Conservation (phyloP, 257 asterid species). For the Mentha longifolia region DNA sequence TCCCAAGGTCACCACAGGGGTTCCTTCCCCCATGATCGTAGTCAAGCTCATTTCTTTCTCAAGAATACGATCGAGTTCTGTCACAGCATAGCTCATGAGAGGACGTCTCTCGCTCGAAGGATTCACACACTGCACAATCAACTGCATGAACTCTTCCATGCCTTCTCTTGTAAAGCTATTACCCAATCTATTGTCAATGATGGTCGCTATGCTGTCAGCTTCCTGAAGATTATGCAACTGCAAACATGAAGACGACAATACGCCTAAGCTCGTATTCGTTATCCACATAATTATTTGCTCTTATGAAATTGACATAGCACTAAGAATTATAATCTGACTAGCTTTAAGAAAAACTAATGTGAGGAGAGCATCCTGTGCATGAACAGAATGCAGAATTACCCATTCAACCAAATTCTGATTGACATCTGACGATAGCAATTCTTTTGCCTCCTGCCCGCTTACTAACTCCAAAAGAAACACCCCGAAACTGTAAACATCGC, state of each 20-base stretch:
- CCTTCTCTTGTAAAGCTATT: slow-evolving; percentile 82
- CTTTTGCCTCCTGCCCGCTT: slow-evolving; percentile 73
- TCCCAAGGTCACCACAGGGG: slow-evolving; percentile 84
- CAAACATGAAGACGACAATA: slow-evolving; percentile 4
- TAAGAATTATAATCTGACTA: not conserved
- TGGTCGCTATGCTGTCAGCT: slow-evolving; percentile 51
- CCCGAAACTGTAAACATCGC: slow-evolving; percentile 90
- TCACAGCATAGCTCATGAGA: slow-evolving; percentile 70
- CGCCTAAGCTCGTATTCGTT: slow-evolving; percentile 1
- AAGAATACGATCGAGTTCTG: slow-evolving; percentile 79
- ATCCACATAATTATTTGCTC: not conserved
- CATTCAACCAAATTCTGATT: slow-evolving; percentile 74
- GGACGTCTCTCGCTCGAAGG: slow-evolving; percentile 80
- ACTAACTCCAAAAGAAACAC: slow-evolving; percentile 88
- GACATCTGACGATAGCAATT: slow-evolving; percentile 54
- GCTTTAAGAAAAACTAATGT: not conserved
- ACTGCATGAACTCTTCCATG: slow-evolving; percentile 76
- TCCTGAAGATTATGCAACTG: slow-evolving; percentile 81
- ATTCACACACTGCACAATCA: slow-evolving; percentile 64
- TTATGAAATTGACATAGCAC: slow-evolving; percentile 10
- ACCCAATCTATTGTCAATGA: slow-evolving; percentile 73
- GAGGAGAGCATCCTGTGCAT: not conserved
- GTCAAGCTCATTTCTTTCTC: slow-evolving; percentile 93
- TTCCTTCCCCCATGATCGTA: slow-evolving; percentile 91
- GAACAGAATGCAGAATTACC: slow-evolving; percentile 45